These are phyloP conservation scores for Gyromitra esculenta DNA, from an alignment of 2,329 filamentous ascomycete species.

Conservation along the genomic window DNA sequence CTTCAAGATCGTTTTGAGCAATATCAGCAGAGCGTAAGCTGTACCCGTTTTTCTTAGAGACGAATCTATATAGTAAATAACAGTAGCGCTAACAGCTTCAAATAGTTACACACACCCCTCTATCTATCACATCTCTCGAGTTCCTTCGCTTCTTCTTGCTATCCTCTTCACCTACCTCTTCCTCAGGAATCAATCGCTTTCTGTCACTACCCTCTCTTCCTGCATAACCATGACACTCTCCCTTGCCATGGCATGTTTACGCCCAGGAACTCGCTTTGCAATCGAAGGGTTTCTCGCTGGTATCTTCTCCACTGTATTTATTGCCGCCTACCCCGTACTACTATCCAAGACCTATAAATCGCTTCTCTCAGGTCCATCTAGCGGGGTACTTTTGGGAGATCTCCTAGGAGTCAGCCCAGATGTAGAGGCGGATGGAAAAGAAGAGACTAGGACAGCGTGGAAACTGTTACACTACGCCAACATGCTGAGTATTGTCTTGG, in stretches of 20 bases:
- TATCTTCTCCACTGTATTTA: conserved; percentile 66
- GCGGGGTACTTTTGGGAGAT: conserved; percentile 13
- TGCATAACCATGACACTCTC: conserved; percentile 66
- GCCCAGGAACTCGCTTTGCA: conserved; percentile 64
- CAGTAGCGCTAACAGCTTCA: conserved; percentile 20
- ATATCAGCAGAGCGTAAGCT: conserved; percentile 66
- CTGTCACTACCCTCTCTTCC: conserved; percentile 64
- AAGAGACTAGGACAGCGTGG: conserved; percentile 66
- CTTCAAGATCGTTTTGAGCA: conserved; percentile 66
- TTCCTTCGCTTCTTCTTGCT: conserved; percentile 65
- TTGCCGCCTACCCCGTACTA: conserved; percentile 65
- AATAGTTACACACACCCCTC: conserved; percentile 65
- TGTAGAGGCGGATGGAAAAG: conserved; percentile 58
- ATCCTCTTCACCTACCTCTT: conserved; percentile 65
- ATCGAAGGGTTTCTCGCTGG: conserved; percentile 67
- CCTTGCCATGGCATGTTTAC: conserved; percentile 64
- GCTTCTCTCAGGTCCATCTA: conserved; percentile 61
- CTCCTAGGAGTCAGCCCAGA: conserved; percentile 39
- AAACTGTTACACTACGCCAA: conserved; percentile 66
- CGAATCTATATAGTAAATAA: neutral
- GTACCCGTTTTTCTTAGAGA: neutral
- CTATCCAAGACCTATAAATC: conserved; percentile 65
- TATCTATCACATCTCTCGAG: conserved; percentile 66
- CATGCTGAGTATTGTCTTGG: conserved; percentile 64
- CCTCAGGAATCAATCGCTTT: conserved; percentile 62